Percentiles rank a stretch among this genome's conserved stretches.
Evolutionary conservation across 2,329 filamentous ascomycete species (phyloP).

Genomic region (Colletotrichum viniferum): DNA sequence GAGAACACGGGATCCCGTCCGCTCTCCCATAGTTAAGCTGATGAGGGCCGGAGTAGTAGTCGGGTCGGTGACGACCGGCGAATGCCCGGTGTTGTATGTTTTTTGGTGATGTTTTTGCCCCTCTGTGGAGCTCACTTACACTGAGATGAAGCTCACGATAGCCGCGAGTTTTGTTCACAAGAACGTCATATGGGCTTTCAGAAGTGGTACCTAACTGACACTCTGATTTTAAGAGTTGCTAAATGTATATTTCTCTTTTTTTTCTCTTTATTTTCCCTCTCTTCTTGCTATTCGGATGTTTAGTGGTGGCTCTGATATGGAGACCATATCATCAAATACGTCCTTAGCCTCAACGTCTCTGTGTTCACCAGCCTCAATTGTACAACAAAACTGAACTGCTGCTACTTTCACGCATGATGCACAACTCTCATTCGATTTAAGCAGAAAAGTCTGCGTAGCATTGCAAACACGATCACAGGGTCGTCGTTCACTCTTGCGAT

Average conservation of each 20-base stretch:
- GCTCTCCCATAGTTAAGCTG: slow-evolving; percentile 8
- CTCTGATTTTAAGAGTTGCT: not conserved
- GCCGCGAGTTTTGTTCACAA: not conserved
- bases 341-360: not conserved
- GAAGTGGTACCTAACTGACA: not conserved
- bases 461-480: not conserved
- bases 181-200: not conserved
- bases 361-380: not conserved
- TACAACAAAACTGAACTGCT: not conserved
- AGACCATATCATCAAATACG: not conserved
- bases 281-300: not conserved
- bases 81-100: slow-evolving; percentile 13
- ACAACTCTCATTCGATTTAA: not conserved
- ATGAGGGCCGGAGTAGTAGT: slow-evolving; percentile 6
- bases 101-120: not conserved
- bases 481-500: not conserved
- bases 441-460: not conserved
- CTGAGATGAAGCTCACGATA: not conserved
- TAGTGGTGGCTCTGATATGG: not conserved
- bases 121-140: not conserved
- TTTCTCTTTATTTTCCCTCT: not conserved
- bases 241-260: not conserved
- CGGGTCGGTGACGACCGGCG: slow-evolving; percentile 13
- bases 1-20: slow-evolving; percentile 13
- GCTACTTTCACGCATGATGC: not conserved